Base-by-base conservation (phyloP, 148 eudicot genomes). In the Hydrangea macrophylla region DNA sequence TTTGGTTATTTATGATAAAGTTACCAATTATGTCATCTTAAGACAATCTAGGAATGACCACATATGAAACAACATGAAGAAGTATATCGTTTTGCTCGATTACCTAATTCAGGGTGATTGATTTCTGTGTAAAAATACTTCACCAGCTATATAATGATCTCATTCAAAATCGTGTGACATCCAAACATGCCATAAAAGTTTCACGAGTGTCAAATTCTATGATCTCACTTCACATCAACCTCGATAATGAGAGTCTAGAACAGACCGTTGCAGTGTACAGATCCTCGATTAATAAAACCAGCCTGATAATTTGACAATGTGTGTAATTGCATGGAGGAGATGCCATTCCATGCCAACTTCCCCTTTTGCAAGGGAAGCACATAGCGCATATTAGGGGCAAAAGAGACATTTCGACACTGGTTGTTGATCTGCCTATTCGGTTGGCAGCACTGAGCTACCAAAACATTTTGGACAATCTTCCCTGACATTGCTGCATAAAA, bases 251-350 rank as follows among this genome's bases (percentile, higher is more conserved):
- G 84, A 92, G 79, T 79, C 90, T 86, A 86, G 92, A 81, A 86
- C 98, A 79, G 90, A 93, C 98, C 98, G 67, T 90, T 85, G 92
- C 95, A 93, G 80, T 80, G 82, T 75, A 93, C 68, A 83, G 75
- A 69, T 83, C 85, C 67, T 72, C 76, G 90, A 71, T 79, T 82
- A 82, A 81, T 67, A 82, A 69, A 74, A 80, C 71, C 81, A 71
- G 68, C 76, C 74, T 56, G 80, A 59, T 73, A 69, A 67, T 84
- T 78, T 70, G 93, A 84, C 72, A 77, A 67, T 72, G 75, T 70
- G 77, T 66, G 81, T 77, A 86, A 72, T 63, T 76, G 90, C 89
- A 85, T 87, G 90, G 95, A 66, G 68, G 80, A 79, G 81, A 65
- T 76, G 74, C 76, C 79, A 65, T 74, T 80, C 87, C 94, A 88